Conservation (phyloP, 768 basidiomycete species). For the Scleroderma citrinum region DNA sequence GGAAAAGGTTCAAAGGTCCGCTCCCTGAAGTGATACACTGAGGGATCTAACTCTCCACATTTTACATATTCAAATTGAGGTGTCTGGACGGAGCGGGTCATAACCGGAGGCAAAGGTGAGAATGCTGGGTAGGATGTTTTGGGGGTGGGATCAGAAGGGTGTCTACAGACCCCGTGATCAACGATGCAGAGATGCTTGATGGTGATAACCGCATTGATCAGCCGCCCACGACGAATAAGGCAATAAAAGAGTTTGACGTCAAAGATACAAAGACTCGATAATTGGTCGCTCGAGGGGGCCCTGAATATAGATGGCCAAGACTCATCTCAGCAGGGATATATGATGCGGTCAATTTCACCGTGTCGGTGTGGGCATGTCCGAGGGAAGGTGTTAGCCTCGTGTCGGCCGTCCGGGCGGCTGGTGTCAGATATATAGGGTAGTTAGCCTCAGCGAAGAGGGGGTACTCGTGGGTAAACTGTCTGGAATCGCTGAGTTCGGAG, state of each 20-base stretch:
- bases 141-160: no score
- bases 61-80: neutral
- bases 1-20: no score
- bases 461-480: no score
- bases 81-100: neutral
- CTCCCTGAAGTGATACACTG: no score
- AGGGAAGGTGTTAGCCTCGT: no score
- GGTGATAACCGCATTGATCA: slow-evolving; percentile 16
- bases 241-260: slow-evolving; percentile 7
- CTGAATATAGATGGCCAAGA: no score
- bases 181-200: neutral
- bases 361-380: no score
- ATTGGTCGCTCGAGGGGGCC: neutral
- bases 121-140: neutral
- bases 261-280: neutral
- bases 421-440: no score
- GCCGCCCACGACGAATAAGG: slow-evolving; percentile 5
- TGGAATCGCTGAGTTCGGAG: slow-evolving; percentile 31
- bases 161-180: neutral
- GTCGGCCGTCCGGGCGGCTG: no score
- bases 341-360: no score
- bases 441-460: no score
- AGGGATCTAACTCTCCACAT: neutral
- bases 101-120: neutral
- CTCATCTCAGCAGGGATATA: no score